Base-by-base conservation (phyloP, 78 protist species). In the Planoprotostelium fungivorum region DNA sequence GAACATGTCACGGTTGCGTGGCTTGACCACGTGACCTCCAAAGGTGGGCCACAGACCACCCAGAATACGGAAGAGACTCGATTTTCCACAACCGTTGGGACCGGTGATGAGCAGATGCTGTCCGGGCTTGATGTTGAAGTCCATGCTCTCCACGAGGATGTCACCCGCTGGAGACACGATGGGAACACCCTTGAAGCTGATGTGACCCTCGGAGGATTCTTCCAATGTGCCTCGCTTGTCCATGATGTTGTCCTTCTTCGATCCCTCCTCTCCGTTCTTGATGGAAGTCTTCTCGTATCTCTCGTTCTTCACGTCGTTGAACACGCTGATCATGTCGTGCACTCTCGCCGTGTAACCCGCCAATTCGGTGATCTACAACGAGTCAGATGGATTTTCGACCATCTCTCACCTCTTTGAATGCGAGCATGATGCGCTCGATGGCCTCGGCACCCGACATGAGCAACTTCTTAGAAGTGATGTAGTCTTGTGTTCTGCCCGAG, bases 101-200 rank as follows among this genome's bases (percentile, higher is more conserved):
- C 93, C 93, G 28, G 93, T 89, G 35, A 91, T 89, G 31, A 91
- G 88, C 86, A 86, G 34, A 9, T 91, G 87, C 88, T 88, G 36
- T 25, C 85, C 85, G 5, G 90, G 90, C 16, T 23, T 35, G 10
- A 88, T 35, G 36, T 9, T 29, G 28, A 63, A 88, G 90, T 23
- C n/a, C 34, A 37, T 31, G 10, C 36, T 84, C 35, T 88, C 37
- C n/a, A 88, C 90, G 39, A 88, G 90, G 10, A 88, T 84, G 37
- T 88, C 90, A 51, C 90, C 90, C 1, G 84, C 37, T 16, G 90
- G 90, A 16, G 90, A 35, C 29, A 88, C 90, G 23, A 88, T 23
- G n/a, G 90, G 90, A 23, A 88, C 85, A 10, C 63, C n/a, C 35
- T 35, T 37, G 37, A 63, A n/a, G 28, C 9, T 9, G 63, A 88